phyloP scores from a whole-genome alignment of 2,329 filamentous ascomycete genomes.

The Paramyrothecium sp. region DNA sequence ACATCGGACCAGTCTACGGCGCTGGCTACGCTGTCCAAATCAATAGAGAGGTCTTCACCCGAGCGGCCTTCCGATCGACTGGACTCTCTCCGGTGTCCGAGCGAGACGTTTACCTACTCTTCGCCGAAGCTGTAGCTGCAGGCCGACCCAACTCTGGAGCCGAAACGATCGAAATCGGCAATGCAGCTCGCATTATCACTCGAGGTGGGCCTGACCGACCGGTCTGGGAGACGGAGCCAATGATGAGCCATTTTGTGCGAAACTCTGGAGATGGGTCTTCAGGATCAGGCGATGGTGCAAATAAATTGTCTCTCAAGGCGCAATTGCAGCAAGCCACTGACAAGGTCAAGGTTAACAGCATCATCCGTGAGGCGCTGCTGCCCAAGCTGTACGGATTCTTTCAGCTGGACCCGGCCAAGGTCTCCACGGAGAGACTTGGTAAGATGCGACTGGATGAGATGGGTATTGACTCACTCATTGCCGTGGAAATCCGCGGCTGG shows the following conservation, averaged over 20 bases:
- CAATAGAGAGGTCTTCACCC: not conserved
- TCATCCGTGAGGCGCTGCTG: not conserved
- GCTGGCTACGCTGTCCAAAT: conserved; percentile 35
- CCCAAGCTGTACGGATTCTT: not conserved
- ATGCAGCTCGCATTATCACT: not conserved
- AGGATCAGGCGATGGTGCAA: not conserved
- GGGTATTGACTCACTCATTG: conserved; percentile 27
- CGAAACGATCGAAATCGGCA: not conserved
- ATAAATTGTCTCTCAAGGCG: not conserved
- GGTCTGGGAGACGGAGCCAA: not conserved
- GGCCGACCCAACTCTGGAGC: not conserved
- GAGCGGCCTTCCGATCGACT: no score
- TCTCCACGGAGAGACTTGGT: not conserved
- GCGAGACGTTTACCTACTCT: conserved; percentile 24
- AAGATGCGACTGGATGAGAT: conserved; percentile 11
- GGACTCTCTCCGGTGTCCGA: conserved; percentile 16
- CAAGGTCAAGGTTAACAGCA: not conserved
- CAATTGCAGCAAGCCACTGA: not conserved
- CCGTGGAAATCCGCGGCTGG: conserved; percentile 43
- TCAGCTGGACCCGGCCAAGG: not conserved
- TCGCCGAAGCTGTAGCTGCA: conserved; percentile 20
- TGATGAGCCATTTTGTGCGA: not conserved
- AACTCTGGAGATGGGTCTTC: not conserved
- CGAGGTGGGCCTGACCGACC: not conserved
- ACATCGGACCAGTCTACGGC: conserved; percentile 37